phyloP scores from a whole-genome alignment of 2,329 filamentous ascomycete genomes.

The Simplicillium sp. region DNA sequence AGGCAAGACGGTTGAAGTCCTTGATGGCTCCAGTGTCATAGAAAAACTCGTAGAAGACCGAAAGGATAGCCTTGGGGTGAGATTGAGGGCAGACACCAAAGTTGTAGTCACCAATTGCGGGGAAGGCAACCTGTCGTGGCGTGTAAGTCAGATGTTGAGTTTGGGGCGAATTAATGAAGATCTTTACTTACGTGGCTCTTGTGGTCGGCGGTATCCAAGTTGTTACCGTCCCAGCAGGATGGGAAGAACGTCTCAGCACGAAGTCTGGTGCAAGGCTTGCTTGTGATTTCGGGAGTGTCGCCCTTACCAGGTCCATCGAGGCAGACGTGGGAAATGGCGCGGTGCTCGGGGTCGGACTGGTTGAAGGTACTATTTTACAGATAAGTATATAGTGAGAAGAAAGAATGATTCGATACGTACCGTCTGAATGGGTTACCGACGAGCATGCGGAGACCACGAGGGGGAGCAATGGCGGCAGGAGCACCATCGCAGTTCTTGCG shows the following conservation, averaged over 20 bases:
- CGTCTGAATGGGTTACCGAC: slow-evolving; percentile 47
- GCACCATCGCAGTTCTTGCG: slow-evolving; percentile 12
- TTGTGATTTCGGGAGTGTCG: slow-evolving; percentile 41
- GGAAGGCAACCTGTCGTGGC: slow-evolving; percentile 15
- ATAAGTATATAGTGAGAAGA: not conserved
- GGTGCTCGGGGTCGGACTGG: slow-evolving; percentile 30
- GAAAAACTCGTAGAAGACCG: slow-evolving; percentile 36
- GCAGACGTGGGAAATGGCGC: slow-evolving; percentile 47
- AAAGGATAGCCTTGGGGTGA: slow-evolving; percentile 32
- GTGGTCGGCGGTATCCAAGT: slow-evolving; percentile 45
- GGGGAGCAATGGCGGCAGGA: slow-evolving; percentile 43
- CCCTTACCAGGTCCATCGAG: slow-evolving; percentile 30
- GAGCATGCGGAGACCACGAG: slow-evolving; percentile 55
- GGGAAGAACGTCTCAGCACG: slow-evolving; percentile 49
- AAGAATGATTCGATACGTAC: slow-evolving; percentile 5
- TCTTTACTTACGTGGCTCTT: slow-evolving; percentile 37
- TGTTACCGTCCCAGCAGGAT: slow-evolving; percentile 52
- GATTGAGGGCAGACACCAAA: slow-evolving; percentile 24
- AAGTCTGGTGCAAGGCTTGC: slow-evolving; percentile 41
- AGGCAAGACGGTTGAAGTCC: slow-evolving; percentile 17
- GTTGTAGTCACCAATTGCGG: slow-evolving; percentile 17
- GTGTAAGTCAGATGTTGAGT: not conserved
- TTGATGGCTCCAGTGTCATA: slow-evolving; percentile 26
- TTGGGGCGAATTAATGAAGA: not conserved
- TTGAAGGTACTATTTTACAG: slow-evolving; percentile 26